Base-by-base conservation (phyloP, 2,329 filamentous ascomycete species). In the Drechslerella coelobrocha region DNA sequence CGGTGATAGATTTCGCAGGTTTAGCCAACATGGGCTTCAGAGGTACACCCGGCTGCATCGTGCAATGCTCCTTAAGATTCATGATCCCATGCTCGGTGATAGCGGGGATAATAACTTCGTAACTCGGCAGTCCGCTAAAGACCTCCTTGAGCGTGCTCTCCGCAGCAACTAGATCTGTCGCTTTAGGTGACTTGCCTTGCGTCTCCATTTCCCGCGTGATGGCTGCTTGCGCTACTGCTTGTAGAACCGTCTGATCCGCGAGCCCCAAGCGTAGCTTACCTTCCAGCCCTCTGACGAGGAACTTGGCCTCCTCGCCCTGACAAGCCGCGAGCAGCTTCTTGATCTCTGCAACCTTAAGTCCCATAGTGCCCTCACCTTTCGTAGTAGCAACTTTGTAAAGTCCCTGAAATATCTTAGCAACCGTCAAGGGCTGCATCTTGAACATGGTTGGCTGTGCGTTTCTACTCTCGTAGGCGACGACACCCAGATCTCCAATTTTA, bases 1-100 rank as follows among this genome's bases (percentile, higher is more conserved):
- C 94, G 0, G 92, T 96, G 76, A 99, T 97, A 3, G 94, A 92
- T 79, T 99, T 99, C 8, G 94, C 99, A 2, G 94, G 94, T 77
- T 97, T 97, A 19, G 94, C 94, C 81, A 99, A 84, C 94, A 99
- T 99, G 75, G 94, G 94, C 79, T 99, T 99, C 66, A 99, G 83
- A 0, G 94, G 94, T 14, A 99, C 90, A 73, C 94, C 94, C 0
- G 94, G 93, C 74, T 91, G 90, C 47, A 99, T 84, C 78, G 95
- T 95, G 84, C 94, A 97, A 62, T 89, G 86, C 8, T 96, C 89
- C 56, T 86, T 85, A 10, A 99, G 81, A 37, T 92, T 88, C 81
- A 89, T 86, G 72, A 99, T 90, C 17, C 94, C 94, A 75, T 94
- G 85, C 75, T 94, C 83, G 24, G 97, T 82, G 83, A 97, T 90